Evolutionary conservation across 768 basidiomycete species (phyloP).

Genomic region (Cyclocybe aegerita): DNA sequence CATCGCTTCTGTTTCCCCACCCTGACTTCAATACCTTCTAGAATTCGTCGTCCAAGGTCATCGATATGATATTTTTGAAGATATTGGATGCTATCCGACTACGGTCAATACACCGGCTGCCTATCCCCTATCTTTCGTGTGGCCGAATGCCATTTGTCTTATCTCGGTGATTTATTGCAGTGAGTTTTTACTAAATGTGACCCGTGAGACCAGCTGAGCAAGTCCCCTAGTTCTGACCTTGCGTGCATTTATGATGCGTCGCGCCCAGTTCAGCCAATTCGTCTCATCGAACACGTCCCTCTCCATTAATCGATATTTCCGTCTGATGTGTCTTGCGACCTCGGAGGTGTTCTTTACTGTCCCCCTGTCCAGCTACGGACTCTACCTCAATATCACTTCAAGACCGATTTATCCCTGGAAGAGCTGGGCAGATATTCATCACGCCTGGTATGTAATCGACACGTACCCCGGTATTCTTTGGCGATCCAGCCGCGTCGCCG

Average conservation of each 20-base stretch:
- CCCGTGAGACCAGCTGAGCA: background rate
- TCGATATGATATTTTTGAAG: conserved; percentile 15
- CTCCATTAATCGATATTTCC: conserved; percentile 34
- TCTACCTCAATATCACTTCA: conserved; percentile 18
- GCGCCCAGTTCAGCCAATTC: conserved; percentile 22
- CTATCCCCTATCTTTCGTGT: conserved; percentile 7
- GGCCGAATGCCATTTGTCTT: conserved; percentile 14
- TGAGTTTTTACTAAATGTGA: background rate
- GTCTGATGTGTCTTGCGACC: conserved; percentile 42
- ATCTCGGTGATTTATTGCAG: conserved; percentile 17
- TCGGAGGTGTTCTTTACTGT: conserved; percentile 36
- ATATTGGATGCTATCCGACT: conserved; percentile 12
- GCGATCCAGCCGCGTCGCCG: conserved; percentile 22
- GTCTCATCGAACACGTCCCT: conserved; percentile 29
- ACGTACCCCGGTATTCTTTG: conserved; percentile 30
- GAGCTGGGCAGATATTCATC: conserved; percentile 35
- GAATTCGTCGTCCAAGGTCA: conserved; percentile 40
- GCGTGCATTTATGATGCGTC: conserved; percentile 17
- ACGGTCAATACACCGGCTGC: conserved; percentile 4
- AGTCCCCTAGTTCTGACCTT: conserved; percentile 15
- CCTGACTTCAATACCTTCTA: conserved; percentile 8
- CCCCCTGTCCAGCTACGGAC: conserved; percentile 27
- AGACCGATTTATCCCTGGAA: conserved; percentile 23
- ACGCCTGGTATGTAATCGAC: conserved; percentile 12
- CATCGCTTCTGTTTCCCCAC: background rate